phyloP scores from a whole-genome alignment of 805 yeast species.

The Brettanomyces anomalus region DNA sequence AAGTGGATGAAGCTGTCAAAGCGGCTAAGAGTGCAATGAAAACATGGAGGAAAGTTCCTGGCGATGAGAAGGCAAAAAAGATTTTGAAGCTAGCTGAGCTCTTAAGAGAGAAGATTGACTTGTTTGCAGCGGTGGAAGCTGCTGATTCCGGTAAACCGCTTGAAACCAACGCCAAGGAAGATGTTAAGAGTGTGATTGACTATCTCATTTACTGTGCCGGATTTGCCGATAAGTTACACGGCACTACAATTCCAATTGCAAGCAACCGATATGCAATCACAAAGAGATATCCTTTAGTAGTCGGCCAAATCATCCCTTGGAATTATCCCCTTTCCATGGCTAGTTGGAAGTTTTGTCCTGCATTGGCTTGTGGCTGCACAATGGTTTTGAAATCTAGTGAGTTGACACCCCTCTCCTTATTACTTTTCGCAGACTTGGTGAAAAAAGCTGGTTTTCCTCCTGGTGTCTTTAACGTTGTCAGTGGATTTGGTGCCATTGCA shows the following conservation, averaged over 20 bases:
- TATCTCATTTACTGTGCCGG: conserved; percentile 50
- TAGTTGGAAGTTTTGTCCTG: conserved; percentile 78
- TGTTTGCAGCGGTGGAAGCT: conserved; percentile 43
- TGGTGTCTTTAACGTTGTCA: conserved; percentile 63
- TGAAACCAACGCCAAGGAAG: conserved; percentile 38
- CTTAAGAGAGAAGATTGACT: conserved; percentile 38
- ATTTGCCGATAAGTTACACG: conserved; percentile 50
- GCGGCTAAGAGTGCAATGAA: conserved; percentile 40
- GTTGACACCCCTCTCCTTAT: conserved; percentile 63
- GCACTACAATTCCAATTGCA: conserved; percentile 28
- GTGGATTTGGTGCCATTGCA: conserved; percentile 61
- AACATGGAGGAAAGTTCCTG: conserved; percentile 37
- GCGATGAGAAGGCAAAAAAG: conserved; percentile 30
- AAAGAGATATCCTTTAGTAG: conserved; percentile 56
- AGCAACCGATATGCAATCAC: conserved; percentile 55
- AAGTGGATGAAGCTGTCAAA: conserved; percentile 41
- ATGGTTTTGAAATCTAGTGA: conserved; percentile 70
- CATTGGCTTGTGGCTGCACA: conserved; percentile 71
- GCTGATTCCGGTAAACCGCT: conserved; percentile 49
- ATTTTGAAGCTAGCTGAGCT: conserved; percentile 42
- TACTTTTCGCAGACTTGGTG: conserved; percentile 49
- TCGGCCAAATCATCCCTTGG: conserved; percentile 68
- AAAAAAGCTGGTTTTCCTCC: conserved; percentile 67
- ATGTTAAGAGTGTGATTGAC: conserved; percentile 36
- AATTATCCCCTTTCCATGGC: conserved; percentile 66